phyloP scores from a whole-genome alignment of 208 protist genomes.

The Trypanosoma melophagium region DNA sequence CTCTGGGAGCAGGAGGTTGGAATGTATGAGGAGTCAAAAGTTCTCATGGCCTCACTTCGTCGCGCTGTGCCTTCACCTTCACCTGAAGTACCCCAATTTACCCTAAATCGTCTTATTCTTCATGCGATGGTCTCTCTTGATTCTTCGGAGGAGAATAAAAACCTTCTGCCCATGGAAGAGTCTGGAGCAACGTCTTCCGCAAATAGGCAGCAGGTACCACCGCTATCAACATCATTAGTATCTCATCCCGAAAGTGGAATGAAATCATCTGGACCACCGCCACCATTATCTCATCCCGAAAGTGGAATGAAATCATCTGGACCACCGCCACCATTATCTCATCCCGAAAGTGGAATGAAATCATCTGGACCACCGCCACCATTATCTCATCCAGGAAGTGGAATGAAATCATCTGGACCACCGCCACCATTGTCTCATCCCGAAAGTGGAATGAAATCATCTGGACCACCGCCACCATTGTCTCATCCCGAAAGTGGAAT shows the following conservation, averaged over 20 bases:
- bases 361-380: too few species aligned
- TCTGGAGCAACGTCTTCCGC: neutral
- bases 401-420: too few species aligned
- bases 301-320: too few species aligned
- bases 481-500: too few species aligned
- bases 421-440: too few species aligned
- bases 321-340: too few species aligned
- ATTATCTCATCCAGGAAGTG: too few species aligned
- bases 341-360: too few species aligned
- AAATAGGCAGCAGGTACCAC: neutral
- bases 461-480: too few species aligned
- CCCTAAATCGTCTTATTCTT: conserved; percentile 27
- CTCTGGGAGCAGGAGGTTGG: conserved; percentile 75
- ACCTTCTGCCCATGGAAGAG: neutral
- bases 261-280: conserved; percentile 15
- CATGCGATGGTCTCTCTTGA: neutral
- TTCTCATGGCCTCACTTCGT: conserved; percentile 11
- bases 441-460: too few species aligned
- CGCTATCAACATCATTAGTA: neutral
- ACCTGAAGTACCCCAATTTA: conserved; percentile 6
- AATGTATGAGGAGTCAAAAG: conserved; percentile 33
- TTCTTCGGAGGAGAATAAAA: neutral
- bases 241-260: neutral
- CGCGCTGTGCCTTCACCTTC: conserved; percentile 16
- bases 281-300: too few species aligned